Evolutionary conservation across 2,329 filamentous ascomycete species (phyloP).

Genomic region (Verruconis gallopava): DNA sequence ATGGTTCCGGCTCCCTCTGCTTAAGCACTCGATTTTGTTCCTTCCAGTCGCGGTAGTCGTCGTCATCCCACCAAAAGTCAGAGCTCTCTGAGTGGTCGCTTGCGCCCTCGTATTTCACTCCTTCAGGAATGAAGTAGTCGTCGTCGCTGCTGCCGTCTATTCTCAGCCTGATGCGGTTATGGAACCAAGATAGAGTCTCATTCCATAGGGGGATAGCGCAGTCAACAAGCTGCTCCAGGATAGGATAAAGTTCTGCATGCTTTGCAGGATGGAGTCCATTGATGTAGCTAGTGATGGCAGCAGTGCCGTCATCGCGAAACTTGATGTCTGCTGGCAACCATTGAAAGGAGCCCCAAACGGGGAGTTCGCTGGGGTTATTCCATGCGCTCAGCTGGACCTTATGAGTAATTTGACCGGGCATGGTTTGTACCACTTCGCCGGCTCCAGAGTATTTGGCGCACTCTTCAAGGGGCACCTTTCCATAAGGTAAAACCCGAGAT

Average conservation of each 20-base stretch:
- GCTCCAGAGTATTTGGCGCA: constrained; percentile 11
- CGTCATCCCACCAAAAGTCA: constrained; percentile 2
- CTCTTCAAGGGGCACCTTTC: constrained; percentile 11
- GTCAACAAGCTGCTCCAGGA: constrained; percentile 30
- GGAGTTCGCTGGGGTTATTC: not conserved
- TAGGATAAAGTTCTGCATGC: constrained; percentile 26
- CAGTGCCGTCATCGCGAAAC: constrained; percentile 15
- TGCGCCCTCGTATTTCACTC: constrained; percentile 4
- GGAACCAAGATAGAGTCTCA: constrained; percentile 14
- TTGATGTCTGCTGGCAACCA: constrained; percentile 36
- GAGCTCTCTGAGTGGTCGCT: not conserved
- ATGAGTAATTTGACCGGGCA: constrained; percentile 6
- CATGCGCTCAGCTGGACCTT: constrained; percentile 3
- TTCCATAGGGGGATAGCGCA: constrained; percentile 36
- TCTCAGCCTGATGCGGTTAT: constrained; percentile 5
- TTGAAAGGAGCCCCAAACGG: constrained; percentile 26
- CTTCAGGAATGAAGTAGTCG: constrained; percentile 6
- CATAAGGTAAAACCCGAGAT: constrained; percentile 13
- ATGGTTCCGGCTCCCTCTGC: not conserved
- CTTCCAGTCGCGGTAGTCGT: constrained; percentile 9
- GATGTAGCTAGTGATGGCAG: constrained; percentile 32
- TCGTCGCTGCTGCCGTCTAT: not conserved
- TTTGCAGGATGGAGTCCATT: constrained; percentile 37
- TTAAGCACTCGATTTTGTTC: constrained; percentile 17
- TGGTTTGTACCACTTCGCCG: constrained; percentile 10